phyloP scores from a whole-genome alignment of 2,329 filamentous ascomycete species.

The Penicillium sp. region DNA sequence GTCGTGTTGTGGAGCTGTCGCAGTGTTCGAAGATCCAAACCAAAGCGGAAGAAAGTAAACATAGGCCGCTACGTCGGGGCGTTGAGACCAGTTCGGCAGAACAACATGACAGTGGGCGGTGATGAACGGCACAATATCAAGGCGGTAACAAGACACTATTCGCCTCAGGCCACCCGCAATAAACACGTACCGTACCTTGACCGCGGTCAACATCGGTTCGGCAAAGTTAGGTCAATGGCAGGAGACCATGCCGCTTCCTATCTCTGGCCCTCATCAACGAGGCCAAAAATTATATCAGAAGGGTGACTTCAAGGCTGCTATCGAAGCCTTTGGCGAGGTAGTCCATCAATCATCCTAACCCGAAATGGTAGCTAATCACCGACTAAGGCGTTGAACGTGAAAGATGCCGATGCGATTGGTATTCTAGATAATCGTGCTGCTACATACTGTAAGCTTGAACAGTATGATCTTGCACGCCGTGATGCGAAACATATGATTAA shows the following conservation, averaged over 20 bases:
- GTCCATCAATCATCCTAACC: conserved; percentile 4
- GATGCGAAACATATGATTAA: conserved; percentile 60
- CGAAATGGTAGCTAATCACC: conserved; percentile 11
- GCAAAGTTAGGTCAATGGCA: not conserved
- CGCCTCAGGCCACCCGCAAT: too few relatives aligned
- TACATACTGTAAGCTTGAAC: conserved; percentile 52
- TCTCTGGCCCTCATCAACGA: conserved; percentile 33
- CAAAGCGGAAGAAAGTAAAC: conserved; percentile 47
- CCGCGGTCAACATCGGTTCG: conserved; percentile 4
- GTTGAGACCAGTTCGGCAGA: conserved; percentile 22
- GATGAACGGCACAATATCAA: too few relatives aligned
- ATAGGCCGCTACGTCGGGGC: conserved; percentile 22
- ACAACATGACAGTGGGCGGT: too few relatives aligned
- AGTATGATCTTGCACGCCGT: conserved; percentile 51
- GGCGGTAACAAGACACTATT: too few relatives aligned
- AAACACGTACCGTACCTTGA: conserved; percentile 7
- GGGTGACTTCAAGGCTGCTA: conserved; percentile 44
- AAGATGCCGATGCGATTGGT: conserved; percentile 33
- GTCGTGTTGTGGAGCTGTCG: conserved; percentile 18
- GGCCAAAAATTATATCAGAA: conserved; percentile 46
- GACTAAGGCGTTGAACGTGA: conserved; percentile 38
- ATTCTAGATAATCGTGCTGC: conserved; percentile 58
- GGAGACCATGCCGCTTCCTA: conserved; percentile 16
- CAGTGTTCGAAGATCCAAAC: conserved; percentile 22
- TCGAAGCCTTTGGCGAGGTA: conserved; percentile 45